A percentile compares a stretch with the other conserved stretches of the same genome.
phyloP scores from a whole-genome alignment of 495 filamentous ascomycete species.

The Jackrogersella multiformis region DNA sequence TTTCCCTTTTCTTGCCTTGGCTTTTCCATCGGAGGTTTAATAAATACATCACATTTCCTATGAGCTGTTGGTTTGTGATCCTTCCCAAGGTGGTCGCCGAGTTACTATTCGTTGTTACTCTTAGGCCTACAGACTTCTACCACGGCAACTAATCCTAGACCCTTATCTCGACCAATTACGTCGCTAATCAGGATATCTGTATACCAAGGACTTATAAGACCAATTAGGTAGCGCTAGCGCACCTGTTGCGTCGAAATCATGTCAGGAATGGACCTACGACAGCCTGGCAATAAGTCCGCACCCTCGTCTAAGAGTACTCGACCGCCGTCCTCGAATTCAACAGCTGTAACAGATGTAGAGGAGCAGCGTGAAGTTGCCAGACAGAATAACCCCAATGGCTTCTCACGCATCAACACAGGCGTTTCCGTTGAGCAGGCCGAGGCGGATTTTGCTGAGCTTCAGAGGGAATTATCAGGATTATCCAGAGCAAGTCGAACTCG shows the following conservation, averaged over 20 bases:
- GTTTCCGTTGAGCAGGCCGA: conserved; percentile 78
- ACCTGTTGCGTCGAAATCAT: conserved; percentile 3
- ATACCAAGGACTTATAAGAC: not conserved
- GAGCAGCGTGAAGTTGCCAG: conserved; percentile 56
- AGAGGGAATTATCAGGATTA: conserved; percentile 72
- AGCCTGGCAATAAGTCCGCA: conserved; percentile 3
- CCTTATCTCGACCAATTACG: not conserved
- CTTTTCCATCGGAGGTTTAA: not conserved
- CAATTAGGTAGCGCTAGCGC: not conserved
- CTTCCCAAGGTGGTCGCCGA: not conserved
- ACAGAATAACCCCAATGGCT: conserved; percentile 62
- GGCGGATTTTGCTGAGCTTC: conserved; percentile 79
- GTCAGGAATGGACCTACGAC: conserved; percentile 25
- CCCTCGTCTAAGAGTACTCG: conserved; percentile 30
- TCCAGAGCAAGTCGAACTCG: conserved; percentile 63
- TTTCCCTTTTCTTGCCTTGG: not conserved
- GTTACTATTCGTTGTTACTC: not conserved
- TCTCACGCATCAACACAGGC: conserved; percentile 56
- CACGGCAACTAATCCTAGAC: not conserved
- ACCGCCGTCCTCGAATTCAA: conserved; percentile 50
- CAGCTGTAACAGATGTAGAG: conserved; percentile 52
- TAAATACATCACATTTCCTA: conserved; percentile 1
- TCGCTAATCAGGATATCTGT: not conserved
- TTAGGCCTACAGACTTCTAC: not conserved
- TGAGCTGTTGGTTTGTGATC: not conserved